Percentiles rank a stretch among this genome's conserved stretches.
Conservation (phyloP, 1,139 yeast species). For the Pichia sp. region DNA sequence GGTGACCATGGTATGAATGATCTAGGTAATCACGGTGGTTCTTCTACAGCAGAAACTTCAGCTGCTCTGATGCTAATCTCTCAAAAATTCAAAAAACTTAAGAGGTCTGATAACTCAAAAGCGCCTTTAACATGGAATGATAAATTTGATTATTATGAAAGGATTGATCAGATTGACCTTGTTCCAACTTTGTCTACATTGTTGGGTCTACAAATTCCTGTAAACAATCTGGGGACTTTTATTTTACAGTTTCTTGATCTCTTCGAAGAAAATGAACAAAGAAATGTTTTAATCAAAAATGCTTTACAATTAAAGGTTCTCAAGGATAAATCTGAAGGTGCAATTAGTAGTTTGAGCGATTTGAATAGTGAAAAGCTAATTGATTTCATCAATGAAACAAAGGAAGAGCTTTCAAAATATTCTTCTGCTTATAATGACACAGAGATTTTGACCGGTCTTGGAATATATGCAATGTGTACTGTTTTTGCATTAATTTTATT, state of each 20-base stretch:
- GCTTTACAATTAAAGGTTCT: slow-evolving; percentile 48
- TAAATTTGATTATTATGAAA: slow-evolving; percentile 45
- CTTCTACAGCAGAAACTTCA: slow-evolving; percentile 84
- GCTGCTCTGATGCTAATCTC: slow-evolving; percentile 73
- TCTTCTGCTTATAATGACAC: slow-evolving; percentile 67
- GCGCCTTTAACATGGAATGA: slow-evolving; percentile 39
- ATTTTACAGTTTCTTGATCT: slow-evolving; percentile 49
- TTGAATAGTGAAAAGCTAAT: slow-evolving; percentile 27
- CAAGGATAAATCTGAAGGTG: slow-evolving; percentile 21
- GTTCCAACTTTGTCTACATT: slow-evolving; percentile 79
- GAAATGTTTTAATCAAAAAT: slow-evolving; percentile 47
- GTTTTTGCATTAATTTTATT: slow-evolving; percentile 23
- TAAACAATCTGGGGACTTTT: slow-evolving; percentile 73
- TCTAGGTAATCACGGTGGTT: slow-evolving; percentile 94
- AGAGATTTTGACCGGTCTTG: slow-evolving; percentile 44
- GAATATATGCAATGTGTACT: slow-evolving; percentile 29
- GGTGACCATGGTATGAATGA: slow-evolving; percentile 98
- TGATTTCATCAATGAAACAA: slow-evolving; percentile 42
- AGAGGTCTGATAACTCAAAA: slow-evolving; percentile 11
- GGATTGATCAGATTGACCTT: slow-evolving; percentile 72
- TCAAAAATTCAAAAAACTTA: slow-evolving; percentile 37
- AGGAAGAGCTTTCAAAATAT: slow-evolving; percentile 49
- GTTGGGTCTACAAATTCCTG: slow-evolving; percentile 77
- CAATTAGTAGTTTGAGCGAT: slow-evolving; percentile 15
- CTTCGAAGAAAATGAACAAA: slow-evolving; percentile 29